Percentiles rank a stretch among this genome's conserved stretches.
phyloP scores from a whole-genome alignment of 169 alveolate species.

The Plasmodium reichenowi region DNA sequence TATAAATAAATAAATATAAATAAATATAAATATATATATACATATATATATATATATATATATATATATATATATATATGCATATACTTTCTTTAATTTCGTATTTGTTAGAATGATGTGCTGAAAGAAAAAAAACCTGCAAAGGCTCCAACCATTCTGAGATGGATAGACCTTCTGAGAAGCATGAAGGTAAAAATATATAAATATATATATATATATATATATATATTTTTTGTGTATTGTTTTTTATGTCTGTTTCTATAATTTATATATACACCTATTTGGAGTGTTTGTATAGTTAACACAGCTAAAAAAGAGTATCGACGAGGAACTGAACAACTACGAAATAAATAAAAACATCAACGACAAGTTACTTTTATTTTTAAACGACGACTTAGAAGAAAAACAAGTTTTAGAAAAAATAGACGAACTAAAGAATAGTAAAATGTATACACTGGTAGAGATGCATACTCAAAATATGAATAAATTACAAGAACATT shows the following conservation, averaged over 20 bases:
- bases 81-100: not conserved
- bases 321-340: slow-evolving; percentile 51
- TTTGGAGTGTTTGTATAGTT: slow-evolving; percentile 1
- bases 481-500: slow-evolving; percentile 32
- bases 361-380: slow-evolving; percentile 39
- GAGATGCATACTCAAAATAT: slow-evolving; percentile 53
- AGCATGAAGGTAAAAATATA: slow-evolving; percentile 14
- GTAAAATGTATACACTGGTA: slow-evolving; percentile 22
- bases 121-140: slow-evolving; percentile 27
- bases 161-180: slow-evolving; percentile 52
- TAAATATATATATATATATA: not conserved
- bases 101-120: slow-evolving; percentile 11
- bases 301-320: slow-evolving; percentile 45
- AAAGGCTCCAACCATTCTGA: slow-evolving; percentile 25
- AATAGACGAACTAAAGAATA: slow-evolving; percentile 48
- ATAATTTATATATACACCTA: not conserved
- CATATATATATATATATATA: no score
- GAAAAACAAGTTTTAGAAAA: slow-evolving; percentile 35
- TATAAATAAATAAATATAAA: no score
- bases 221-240: not conserved
- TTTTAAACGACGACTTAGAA: slow-evolving; percentile 44
- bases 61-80: not conserved
- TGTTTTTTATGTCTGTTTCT: not conserved
- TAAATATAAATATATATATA: no score
- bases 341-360: slow-evolving; percentile 58